Conservation (phyloP, 2,329 filamentous ascomycete genomes). For the Rugonectria rugulosa region DNA sequence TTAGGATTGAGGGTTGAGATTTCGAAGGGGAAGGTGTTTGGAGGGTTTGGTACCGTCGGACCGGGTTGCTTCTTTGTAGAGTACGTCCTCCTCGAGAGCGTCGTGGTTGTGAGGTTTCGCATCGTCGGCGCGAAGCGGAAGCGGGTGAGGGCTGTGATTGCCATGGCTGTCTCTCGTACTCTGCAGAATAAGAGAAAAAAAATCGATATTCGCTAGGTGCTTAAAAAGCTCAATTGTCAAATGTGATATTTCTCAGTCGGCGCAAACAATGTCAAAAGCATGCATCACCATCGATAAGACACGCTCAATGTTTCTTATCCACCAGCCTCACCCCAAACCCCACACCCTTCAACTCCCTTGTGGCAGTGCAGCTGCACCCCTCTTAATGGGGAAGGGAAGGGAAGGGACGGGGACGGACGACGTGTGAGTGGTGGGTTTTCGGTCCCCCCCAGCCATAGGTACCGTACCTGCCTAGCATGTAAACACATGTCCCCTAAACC, state of each 20-base stretch:
- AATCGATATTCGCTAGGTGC: no score
- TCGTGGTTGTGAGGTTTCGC: background rate
- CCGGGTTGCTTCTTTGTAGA: constrained; percentile 40
- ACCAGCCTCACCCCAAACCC: constrained; percentile 4
- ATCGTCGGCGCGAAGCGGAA: constrained; percentile 23
- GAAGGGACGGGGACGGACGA: background rate
- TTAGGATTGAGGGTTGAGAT: background rate
- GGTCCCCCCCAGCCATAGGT: no score
- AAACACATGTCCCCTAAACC: constrained; percentile 46
- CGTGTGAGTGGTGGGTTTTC: constrained; percentile 22
- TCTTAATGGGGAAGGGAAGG: background rate
- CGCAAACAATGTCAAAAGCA: background rate
- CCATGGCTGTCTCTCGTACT: constrained; percentile 12
- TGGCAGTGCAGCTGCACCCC: constrained; percentile 15
- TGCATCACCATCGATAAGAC: constrained; percentile 1
- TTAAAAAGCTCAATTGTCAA: no score
- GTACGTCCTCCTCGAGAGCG: constrained; percentile 26
- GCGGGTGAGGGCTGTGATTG: constrained; percentile 14
- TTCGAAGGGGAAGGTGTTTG: background rate
- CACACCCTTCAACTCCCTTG: background rate
- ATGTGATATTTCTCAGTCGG: no score
- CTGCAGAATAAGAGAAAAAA: no score
- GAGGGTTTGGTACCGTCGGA: constrained; percentile 31
- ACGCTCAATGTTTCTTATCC: constrained; percentile 10
- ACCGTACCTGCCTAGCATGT: constrained; percentile 7